Evolutionary conservation across 768 basidiomycete genomes (phyloP), one percentile per base, ranked within the genome.

Genomic region (Gloeopeniophorella convolvens): DNA sequence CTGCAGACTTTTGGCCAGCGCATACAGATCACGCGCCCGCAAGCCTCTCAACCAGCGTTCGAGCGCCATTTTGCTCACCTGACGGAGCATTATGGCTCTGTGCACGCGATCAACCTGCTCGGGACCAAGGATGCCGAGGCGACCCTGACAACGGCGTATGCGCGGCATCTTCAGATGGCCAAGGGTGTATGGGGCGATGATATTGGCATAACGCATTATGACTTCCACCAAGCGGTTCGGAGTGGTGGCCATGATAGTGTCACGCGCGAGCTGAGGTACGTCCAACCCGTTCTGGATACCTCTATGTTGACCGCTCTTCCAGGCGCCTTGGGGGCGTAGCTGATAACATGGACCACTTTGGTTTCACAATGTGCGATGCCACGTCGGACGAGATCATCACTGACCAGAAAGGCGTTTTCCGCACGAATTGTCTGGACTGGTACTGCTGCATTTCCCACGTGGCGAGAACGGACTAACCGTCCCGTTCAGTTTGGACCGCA

Each of bases 341-440:
- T 11, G 76, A 78, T 54, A 76, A 81, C 49, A 73, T 86, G 57
- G 90, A 94, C 65, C 75, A 72, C 50, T 93, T 86, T 62, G 90
- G 90, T 0, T 96, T 91, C 70, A 84, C 88, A 0, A 81, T 91
- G 77, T 80, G 82, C 54, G 84, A 91, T 64, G 66, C 79, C 4
- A 67, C 66, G 15, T 69, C 80, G 11, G 74, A 81, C 57, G 82
- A 88, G 58, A 70, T 82, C 57, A 80, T 99, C 30, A 89, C 87
- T n/a, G 76, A 85, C 43, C 96, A 99, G 63, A 82, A 81, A 50
- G 96, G 96, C 3, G 79, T 91, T 15, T 97, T 98, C 64, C 76
- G 96, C 53, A 91, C 89, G 23, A 98, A 97, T 62, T 99, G 96
- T 62, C 70, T 96, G 43, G 95, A 97, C 64, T 96, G 92, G 94